Base-by-base conservation (phyloP, 352 stramenopile species). In the Pythium periplocum region DNA sequence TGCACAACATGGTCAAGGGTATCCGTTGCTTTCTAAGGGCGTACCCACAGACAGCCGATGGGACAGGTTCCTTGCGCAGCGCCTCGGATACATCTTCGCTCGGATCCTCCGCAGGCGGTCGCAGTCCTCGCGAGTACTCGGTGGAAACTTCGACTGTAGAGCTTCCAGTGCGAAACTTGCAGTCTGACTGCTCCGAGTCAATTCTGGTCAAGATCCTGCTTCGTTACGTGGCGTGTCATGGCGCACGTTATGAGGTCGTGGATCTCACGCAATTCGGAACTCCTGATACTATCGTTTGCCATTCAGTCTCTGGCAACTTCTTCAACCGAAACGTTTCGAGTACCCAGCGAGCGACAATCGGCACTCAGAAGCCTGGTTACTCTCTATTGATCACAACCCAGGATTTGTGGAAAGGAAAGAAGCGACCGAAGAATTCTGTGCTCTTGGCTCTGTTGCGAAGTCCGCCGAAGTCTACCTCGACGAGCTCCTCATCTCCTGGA, bases 211-310 rank as follows among this genome's bases (percentile, higher is more conserved):
- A 88, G 51, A 87, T 90, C 57, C 53, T 95, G 45, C 54, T 95
- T 33, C 77, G 85, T 1, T 95, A 93, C 51, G 87, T 95, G 55
- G 85, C 77, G n/a, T 92, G 79, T 38, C 85, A 95, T 37, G 72
- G 72, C 2, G 76, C 73, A 31, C 78, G 85, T 6, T 95, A 95
- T 51, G 81, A 92, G 31, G 75, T 95, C 35, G 63, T 86, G 3
- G 85, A 95, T 42, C 47, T 95, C 36, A 78, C 90, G 67, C 80
- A 93, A 51, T 93, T 89, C 58, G 85, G 85, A 8, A 93, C 85
- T 33, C 79, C 85, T 0, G 83, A 95, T 53, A 73, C 85, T 2
- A 64, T 95, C n/a, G 79, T 83, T 34, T 89, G 79, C 31, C 78
- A 90, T 61, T 93, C 81, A 43, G 58, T 65, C 2, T 80, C 73